Base-by-base conservation (phyloP, 495 filamentous ascomycete species). In the Penicillium argentinense region DNA sequence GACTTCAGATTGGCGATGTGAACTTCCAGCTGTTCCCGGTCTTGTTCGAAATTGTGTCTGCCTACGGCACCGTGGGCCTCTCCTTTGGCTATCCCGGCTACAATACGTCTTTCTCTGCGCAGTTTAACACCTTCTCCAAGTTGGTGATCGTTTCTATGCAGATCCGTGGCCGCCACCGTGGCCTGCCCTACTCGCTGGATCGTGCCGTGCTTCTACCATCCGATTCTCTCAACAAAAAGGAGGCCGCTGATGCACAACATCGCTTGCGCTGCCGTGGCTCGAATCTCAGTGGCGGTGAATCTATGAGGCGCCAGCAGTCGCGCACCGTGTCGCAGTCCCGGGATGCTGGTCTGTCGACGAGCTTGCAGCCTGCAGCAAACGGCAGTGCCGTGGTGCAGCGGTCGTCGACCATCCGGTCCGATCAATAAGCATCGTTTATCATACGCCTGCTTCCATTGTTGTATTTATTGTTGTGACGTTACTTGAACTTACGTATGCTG, bases 21-120 rank as follows among this genome's bases (percentile, higher is more conserved):
- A 63, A 75, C 4, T 95, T 96, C 65, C 85, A 85, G 40, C 72
- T 91, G 56, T 97, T 93, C 64, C 71, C 77, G 13, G 79, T 95
- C 6, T 76, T 97, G 5, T 97, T 97, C 56, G 92, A 97, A 54
- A 82, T 95, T 37, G 84, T 96, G 44, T 89, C 85, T 29, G 91
- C 91, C 3, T 97, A 97, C 54, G 93, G 93, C 48, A 98, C 92
- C 3, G 93, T 98, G 27, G 93, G 93, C 25, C 76, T 98, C 39
- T 88, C 82, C 32, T 76, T 98, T 2, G 93, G 93, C 4, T 95
- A 91, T 40, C 77, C 87, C 0, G 68, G 62, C 8, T 74, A 79
- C 58, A 86, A 96, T 51, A 76, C 88, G 4, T 88, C 86, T 0
- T 91, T 98, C 54, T 87, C 79, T 16, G 82, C 77, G 3, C 79